Evolutionary conservation across 768 basidiomycete genomes (phyloP).

Genomic region (Symmetrospora coprosmae): DNA sequence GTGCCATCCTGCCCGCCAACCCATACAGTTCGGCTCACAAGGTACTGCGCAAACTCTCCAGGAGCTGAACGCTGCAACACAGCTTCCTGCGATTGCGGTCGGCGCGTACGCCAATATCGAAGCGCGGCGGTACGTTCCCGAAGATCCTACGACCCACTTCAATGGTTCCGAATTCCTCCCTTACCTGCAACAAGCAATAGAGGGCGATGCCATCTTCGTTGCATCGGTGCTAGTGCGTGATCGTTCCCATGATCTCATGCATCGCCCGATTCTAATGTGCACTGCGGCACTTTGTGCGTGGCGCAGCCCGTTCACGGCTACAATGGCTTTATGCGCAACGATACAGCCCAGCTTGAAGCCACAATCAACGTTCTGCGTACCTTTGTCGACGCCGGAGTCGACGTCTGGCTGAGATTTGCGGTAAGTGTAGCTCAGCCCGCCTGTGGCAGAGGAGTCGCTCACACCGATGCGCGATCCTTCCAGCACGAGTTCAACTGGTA

Average conservation of each 20-base stretch:
- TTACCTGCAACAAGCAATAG: not conserved
- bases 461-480: no score
- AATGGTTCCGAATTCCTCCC: constrained; percentile 6
- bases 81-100: not conserved
- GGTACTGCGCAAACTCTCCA: constrained; percentile 3
- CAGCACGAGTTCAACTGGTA: no score
- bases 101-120: constrained; percentile 18
- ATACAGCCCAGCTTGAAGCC: constrained; percentile 7
- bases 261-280: no score
- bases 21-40: constrained; percentile 9
- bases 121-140: not conserved
- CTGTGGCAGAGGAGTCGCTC: no score
- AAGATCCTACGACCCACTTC: constrained; percentile 9
- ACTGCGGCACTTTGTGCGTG: no score
- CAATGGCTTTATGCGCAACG: constrained; percentile 7
- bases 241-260: no score
- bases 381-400: constrained; percentile 14
- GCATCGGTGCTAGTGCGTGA: no score
- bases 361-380: not conserved
- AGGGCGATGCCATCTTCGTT: constrained; percentile 4
- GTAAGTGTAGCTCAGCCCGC: no score
- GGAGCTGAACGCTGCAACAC: constrained; percentile 4
- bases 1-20: no score
- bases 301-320: constrained; percentile 13
- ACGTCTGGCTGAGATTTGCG: constrained; percentile 10